A percentile compares a stretch with the other conserved stretches of the same genome.
These are phyloP conservation scores for Talaromyces rugulosus DNA, from an alignment of 2,329 filamentous ascomycete genomes.

Conservation along the genomic window DNA sequence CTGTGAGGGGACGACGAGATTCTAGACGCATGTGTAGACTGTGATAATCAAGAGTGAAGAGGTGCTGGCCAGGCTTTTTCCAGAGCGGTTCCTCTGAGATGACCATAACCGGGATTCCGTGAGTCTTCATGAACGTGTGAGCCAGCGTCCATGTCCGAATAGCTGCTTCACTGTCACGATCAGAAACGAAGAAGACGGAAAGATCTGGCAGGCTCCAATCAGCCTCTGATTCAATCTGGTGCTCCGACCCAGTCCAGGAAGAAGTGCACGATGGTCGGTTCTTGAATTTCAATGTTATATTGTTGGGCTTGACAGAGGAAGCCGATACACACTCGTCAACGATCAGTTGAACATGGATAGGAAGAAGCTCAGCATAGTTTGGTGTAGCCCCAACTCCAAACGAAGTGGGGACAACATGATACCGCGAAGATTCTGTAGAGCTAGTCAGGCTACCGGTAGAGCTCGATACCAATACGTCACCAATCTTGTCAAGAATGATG, in stretches of 20 bases:
- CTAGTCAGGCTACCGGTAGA: constrained; percentile 28
- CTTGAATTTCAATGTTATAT: constrained; percentile 37
- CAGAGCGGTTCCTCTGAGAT: constrained; percentile 43
- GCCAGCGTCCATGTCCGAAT: constrained; percentile 30
- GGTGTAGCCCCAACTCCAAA: constrained; percentile 42
- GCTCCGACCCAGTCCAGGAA: constrained; percentile 32
- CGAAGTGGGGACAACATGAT: constrained; percentile 46
- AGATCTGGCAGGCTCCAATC: constrained; percentile 44
- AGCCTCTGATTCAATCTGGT: constrained; percentile 33
- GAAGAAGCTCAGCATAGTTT: constrained; percentile 47
- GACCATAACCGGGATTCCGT: constrained; percentile 41
- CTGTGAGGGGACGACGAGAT: constrained; percentile 29
- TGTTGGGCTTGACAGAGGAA: constrained; percentile 23
- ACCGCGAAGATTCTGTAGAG: constrained; percentile 40
- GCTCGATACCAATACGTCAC: constrained; percentile 43
- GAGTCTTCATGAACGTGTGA: constrained; percentile 39
- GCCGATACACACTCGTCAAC: constrained; percentile 44
- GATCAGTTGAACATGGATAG: constrained; percentile 44
- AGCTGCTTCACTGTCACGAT: constrained; percentile 25
- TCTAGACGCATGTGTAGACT: constrained; percentile 43
- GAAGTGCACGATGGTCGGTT: constrained; percentile 35
- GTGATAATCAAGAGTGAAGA: constrained; percentile 36
- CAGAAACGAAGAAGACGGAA: constrained; percentile 42
- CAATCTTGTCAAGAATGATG: constrained; percentile 44
- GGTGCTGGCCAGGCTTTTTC: constrained; percentile 27